Conservation (phyloP, 116 monocot genomes). For the Phalaenopsis hybrid region DNA sequence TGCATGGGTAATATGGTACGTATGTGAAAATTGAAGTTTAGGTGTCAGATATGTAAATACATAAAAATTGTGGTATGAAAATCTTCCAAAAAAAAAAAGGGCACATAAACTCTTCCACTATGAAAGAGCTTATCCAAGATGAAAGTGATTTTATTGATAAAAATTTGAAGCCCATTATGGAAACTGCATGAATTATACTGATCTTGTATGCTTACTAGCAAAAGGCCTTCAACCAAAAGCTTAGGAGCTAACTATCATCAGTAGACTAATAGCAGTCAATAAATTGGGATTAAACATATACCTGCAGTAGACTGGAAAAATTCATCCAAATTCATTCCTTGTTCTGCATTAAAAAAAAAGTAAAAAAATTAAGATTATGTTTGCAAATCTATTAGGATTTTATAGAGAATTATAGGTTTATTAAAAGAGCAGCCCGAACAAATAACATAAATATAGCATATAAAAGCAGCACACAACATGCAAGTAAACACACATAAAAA, state of each 20-base stretch:
- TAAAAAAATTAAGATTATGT: background rate
- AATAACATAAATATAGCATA: too few species aligned
- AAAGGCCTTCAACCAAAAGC: background rate
- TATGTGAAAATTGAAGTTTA: too few species aligned
- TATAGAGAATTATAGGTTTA: background rate
- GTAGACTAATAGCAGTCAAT: background rate
- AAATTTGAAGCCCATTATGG: background rate
- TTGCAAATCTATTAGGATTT: too few species aligned
- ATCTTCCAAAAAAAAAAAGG: too few species aligned
- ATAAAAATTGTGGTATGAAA: too few species aligned
- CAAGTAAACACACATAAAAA: too few species aligned
- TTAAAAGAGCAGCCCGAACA: background rate
- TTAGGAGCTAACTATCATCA: background rate
- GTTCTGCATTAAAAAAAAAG: constrained; percentile 46
- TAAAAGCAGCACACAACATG: too few species aligned
- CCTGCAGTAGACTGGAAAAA: constrained; percentile 95
- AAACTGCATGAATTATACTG: background rate
- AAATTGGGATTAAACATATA: constrained; percentile 17
- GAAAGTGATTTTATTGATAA: too few species aligned
- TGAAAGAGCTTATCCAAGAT: too few species aligned
- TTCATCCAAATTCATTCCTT: constrained; percentile 78
- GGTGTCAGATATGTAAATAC: too few species aligned
- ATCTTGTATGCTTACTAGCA: background rate
- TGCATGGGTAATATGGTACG: too few species aligned
- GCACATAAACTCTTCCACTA: too few species aligned